These are phyloP conservation scores for Biscutella laevigata DNA, from an alignment of 441 rosid species.

Conservation along the genomic window DNA sequence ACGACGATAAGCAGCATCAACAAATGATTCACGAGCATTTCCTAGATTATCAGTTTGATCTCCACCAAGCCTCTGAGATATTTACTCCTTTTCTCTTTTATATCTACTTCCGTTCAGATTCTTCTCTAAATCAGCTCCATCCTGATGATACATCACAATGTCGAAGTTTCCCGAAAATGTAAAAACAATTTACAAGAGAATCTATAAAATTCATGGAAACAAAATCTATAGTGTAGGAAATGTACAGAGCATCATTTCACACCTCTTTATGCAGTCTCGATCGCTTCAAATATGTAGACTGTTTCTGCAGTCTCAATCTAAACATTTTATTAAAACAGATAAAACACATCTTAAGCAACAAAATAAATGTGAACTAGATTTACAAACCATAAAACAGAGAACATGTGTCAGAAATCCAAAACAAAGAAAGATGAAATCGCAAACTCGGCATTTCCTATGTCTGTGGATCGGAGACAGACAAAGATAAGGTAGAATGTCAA, in stretches of 20 bases:
- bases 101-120: conserved; percentile 58
- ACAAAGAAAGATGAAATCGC: too few species aligned
- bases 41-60: conserved; percentile 36
- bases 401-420: too few species aligned
- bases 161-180: not conserved
- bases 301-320: conserved; percentile 50
- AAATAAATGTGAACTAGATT: too few species aligned
- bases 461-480: too few species aligned
- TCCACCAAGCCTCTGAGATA: conserved; percentile 69
- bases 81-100: conserved; percentile 49
- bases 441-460: too few species aligned
- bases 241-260: not conserved
- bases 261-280: conserved; percentile 90
- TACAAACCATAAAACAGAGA: too few species aligned
- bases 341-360: too few species aligned
- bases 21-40: conserved; percentile 70
- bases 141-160: conserved; percentile 50
- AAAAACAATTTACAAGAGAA: not conserved
- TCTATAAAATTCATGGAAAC: not conserved
- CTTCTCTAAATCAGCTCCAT: conserved; percentile 82
- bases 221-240: not conserved
- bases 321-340: too few species aligned
- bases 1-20: conserved; percentile 80
- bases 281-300: conserved; percentile 80
- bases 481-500: too few species aligned